These are phyloP conservation scores for Aspergillus costaricaensis DNA, from an alignment of 2,329 filamentous ascomycete species.

Conservation along the genomic window DNA sequence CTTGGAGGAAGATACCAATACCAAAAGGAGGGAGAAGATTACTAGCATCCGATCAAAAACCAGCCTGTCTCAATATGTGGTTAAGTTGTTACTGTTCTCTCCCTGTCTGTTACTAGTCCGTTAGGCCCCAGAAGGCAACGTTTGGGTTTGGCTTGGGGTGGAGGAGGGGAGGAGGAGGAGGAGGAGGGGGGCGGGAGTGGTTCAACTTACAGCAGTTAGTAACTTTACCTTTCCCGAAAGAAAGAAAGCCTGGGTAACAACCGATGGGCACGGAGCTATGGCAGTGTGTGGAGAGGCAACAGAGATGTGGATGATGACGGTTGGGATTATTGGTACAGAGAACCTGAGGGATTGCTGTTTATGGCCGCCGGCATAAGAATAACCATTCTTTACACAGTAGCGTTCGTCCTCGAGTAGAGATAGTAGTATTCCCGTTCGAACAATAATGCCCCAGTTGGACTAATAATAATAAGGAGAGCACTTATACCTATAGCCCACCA, in stretches of 20 bases:
- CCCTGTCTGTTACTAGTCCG: not conserved
- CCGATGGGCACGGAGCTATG: slow-evolving; percentile 23
- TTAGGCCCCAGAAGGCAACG: slow-evolving; percentile 4
- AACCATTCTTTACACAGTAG: slow-evolving; percentile 15
- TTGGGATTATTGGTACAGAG: slow-evolving; percentile 20
- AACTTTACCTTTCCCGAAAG: slow-evolving; percentile 3
- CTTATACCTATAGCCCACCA: no score
- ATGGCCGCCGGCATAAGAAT: slow-evolving; percentile 25
- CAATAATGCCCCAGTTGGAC: slow-evolving; percentile 1
- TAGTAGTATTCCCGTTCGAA: not conserved
- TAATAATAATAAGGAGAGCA: not conserved
- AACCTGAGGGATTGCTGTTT: slow-evolving; percentile 28
- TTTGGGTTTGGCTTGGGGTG: slow-evolving; percentile 11
- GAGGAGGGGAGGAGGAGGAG: not conserved
- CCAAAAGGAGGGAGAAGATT: slow-evolving; percentile 14
- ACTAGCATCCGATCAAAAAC: slow-evolving; percentile 7
- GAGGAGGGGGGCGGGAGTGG: slow-evolving; percentile 14
- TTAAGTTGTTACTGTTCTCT: slow-evolving; percentile 8
- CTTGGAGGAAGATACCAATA: slow-evolving; percentile 9
- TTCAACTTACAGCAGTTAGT: slow-evolving; percentile 4
- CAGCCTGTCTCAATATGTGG: slow-evolving; percentile 14
- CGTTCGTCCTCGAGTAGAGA: slow-evolving; percentile 10
- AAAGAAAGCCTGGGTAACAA: slow-evolving; percentile 13
- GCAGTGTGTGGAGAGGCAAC: slow-evolving; percentile 28
- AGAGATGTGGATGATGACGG: slow-evolving; percentile 18